A percentile compares a stretch with the other conserved stretches of the same genome.
Conservation (phyloP, 73 alveolate genomes). For the Diophrys sp. region DNA sequence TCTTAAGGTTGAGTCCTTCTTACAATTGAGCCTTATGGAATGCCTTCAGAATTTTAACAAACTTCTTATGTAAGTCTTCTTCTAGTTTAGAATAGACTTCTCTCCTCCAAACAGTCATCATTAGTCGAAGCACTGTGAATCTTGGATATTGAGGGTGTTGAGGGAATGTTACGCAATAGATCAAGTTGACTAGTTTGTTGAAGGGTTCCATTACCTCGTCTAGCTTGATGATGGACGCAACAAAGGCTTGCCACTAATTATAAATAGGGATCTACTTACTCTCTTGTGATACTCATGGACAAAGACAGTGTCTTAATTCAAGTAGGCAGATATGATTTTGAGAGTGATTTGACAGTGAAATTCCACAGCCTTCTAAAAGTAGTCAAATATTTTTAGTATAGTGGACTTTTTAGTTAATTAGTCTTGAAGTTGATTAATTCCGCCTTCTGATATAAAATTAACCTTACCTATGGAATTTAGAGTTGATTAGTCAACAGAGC, state of each 20-base stretch:
- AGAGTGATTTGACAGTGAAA: background rate
- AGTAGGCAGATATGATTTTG: slow-evolving; percentile 1
- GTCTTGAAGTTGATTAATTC: background rate
- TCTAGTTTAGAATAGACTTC: slow-evolving; percentile 2
- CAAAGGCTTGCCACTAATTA: slow-evolving; percentile 8
- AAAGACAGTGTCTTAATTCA: slow-evolving; percentile 3
- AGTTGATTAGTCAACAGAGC: background rate
- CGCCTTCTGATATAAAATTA: background rate
- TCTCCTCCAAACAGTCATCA: slow-evolving; percentile 8
- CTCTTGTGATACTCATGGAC: slow-evolving; percentile 7
- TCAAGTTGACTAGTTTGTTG: background rate
- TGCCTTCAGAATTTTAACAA: background rate
- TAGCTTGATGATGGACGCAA: background rate
- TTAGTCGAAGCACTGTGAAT: slow-evolving; percentile 1
- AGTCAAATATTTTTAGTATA: background rate
- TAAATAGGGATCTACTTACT: background rate
- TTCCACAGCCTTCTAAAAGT: background rate
- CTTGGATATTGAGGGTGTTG: slow-evolving; percentile 1
- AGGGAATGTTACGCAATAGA: background rate
- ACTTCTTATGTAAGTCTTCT: background rate
- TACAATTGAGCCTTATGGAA: background rate
- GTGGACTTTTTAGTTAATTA: background rate
- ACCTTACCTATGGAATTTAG: background rate
- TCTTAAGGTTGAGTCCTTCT: background rate
- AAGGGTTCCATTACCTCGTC: background rate